Percentiles rank a stretch among this genome's conserved stretches.
These are phyloP conservation scores for Malus domestica DNA, from an alignment of 306 rosid species.

Conservation along the genomic window ASM211411v1 NC_041801.1:3072001-3072500, in stretches of 20 bases:
- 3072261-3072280: constrained; percentile 63
- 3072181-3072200: constrained; percentile 66
- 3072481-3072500: constrained; percentile 27
- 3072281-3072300: constrained; percentile 49
- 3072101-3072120: constrained; percentile 16
- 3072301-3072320: constrained; percentile 22
- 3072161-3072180: constrained; percentile 37
- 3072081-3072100: constrained; percentile 23
- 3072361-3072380: constrained; percentile 21
- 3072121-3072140: constrained; percentile 26
- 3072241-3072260: constrained; percentile 85
- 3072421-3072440: constrained; percentile 30
- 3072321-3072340: constrained; percentile 18
- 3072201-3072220: constrained; percentile 97
- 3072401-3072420: constrained; percentile 23
- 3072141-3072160: constrained; percentile 30
- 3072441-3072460: neutral
- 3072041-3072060: constrained; percentile 4
- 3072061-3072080: constrained; percentile 38
- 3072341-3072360: constrained; percentile 9
- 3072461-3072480: constrained; percentile 10
- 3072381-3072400: constrained; percentile 15
- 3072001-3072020: neutral
- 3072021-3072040: constrained; percentile 8
- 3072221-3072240: constrained; percentile 85